Base-by-base conservation (phyloP, 2,329 filamentous ascomycete genomes). In the Penicillium palitans region DNA sequence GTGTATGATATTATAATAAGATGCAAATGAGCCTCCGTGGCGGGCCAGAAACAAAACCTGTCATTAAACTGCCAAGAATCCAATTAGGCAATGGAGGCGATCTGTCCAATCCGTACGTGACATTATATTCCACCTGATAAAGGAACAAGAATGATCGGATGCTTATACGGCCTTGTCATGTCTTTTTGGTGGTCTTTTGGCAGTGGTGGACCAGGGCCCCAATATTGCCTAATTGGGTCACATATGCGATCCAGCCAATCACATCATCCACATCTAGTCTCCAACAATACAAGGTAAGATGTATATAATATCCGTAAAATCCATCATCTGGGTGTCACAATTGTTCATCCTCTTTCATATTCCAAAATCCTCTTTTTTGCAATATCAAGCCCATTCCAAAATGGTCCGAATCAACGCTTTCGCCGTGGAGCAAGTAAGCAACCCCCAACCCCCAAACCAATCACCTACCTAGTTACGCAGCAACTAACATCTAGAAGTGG, bases 401-500 rank as follows among this genome's bases (percentile, higher is more conserved):
- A 68, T 68, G 66, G 64, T 66, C 15, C 53, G 60, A 52, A 64
- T 68, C 27, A 47, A 53, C 8, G 57, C 48, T 25, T 68, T 68
- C 33, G 64, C 60, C 15, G 66, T 67, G 17, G 66, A 68, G 39
- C 55, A 51, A 42, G 64, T 68, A 56, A 52, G 27, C 27, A 37
- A 13, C 1, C 45, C 17, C 17, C 40, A 15, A 15, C 3, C 12
- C 6, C 19, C 0, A 21, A 42, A 19, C 27, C 21, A n/a, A 29
- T 13, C 21, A 21, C 13, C 24, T 19, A 40, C 48, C 15, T 19
- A 12, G 12, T 25, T 21, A 27, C 13, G 21, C 3, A 29, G 10
- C 39, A 17, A 40, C 57, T 64, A 50, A 65, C 37, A 13, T 27
- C 9, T 1, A 13, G 37, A 60, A 85, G 82, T 85, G 83, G 82